A percentile compares a stretch with the other conserved stretches of the same genome.
Evolutionary conservation across 2,329 filamentous ascomycete genomes (phyloP).

Genomic region (Incumbomyces delicatus): DNA sequence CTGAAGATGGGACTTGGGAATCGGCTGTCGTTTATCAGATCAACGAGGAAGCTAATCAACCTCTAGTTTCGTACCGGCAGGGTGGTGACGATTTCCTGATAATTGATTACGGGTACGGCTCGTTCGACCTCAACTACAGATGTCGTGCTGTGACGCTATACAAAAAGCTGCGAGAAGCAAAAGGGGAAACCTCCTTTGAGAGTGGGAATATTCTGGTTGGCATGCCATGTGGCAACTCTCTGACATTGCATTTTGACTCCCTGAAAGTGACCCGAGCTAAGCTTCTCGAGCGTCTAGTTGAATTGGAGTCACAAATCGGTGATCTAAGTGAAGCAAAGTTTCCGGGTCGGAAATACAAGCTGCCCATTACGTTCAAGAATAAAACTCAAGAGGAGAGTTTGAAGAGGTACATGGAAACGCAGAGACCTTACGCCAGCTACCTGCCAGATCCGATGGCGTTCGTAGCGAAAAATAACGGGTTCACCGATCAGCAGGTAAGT

Average conservation of each 20-base stretch:
- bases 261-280: conserved; percentile 28
- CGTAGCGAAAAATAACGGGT: conserved; percentile 45
- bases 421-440: conserved; percentile 51
- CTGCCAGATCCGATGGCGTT: conserved; percentile 55
- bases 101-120: conserved; percentile 48
- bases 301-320: conserved; percentile 30
- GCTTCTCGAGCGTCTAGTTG: conserved; percentile 29
- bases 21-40: conserved; percentile 28
- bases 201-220: conserved; percentile 38
- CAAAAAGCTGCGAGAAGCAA: conserved; percentile 33
- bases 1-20: conserved; percentile 19
- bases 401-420: conserved; percentile 52
- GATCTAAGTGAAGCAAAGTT: conserved; percentile 33
- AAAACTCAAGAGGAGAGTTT: conserved; percentile 38
- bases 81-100: conserved; percentile 44
- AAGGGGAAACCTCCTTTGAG: conserved; percentile 28
- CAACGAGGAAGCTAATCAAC: conserved; percentile 27
- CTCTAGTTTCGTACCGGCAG: conserved; percentile 34
- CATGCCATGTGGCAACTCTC: conserved; percentile 40
- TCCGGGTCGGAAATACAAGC: conserved; percentile 35
- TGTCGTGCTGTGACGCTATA: conserved; percentile 47
- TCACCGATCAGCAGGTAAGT: conserved; percentile 32
- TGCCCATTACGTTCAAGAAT: conserved; percentile 37
- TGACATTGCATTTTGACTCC: conserved; percentile 40
- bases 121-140: conserved; percentile 48